Evolutionary conservation across 257 asterid species (phyloP).

Genomic region (Solanum pennellii): DNA sequence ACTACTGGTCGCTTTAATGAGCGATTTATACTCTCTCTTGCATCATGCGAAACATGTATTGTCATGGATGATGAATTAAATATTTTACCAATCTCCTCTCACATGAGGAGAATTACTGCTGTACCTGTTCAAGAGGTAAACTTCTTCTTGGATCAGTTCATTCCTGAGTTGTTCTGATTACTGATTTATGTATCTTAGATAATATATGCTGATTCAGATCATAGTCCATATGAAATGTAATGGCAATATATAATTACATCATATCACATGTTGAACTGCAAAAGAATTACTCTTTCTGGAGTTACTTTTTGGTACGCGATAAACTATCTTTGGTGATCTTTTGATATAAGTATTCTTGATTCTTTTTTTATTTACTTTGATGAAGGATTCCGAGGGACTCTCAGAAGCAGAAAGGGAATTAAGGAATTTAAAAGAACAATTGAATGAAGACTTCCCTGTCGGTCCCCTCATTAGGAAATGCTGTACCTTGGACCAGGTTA

Average conservation of each 20-base stretch:
- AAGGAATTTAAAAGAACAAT: conserved; percentile 64
- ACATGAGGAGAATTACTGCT: conserved; percentile 57
- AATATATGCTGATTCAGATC: not conserved
- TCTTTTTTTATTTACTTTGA: conserved; percentile 8
- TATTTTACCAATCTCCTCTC: conserved; percentile 93
- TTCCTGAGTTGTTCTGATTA: not conserved
- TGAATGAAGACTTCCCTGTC: conserved; percentile 78
- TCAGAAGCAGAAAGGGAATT: conserved; percentile 72
- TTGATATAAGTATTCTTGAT: not conserved
- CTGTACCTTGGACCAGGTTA: conserved; percentile 91
- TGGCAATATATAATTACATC: not conserved
- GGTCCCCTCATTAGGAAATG: conserved; percentile 87
- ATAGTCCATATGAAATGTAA: not conserved
- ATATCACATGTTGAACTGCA: not conserved
- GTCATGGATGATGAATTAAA: conserved; percentile 95
- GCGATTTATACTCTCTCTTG: conserved; percentile 88
- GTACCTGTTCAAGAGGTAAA: conserved; percentile 55
- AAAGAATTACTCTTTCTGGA: not conserved
- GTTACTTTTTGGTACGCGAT: not conserved
- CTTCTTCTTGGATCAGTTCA: conserved; percentile 1
- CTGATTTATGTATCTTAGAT: not conserved
- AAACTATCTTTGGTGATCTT: not conserved
- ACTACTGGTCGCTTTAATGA: conserved; percentile 86
- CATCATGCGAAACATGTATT: conserved; percentile 83
- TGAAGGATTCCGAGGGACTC: conserved; percentile 76